These are phyloP conservation scores for Clonostachys rhizophaga DNA, from an alignment of 2,329 filamentous ascomycete species.

Conservation along the genomic window DNA sequence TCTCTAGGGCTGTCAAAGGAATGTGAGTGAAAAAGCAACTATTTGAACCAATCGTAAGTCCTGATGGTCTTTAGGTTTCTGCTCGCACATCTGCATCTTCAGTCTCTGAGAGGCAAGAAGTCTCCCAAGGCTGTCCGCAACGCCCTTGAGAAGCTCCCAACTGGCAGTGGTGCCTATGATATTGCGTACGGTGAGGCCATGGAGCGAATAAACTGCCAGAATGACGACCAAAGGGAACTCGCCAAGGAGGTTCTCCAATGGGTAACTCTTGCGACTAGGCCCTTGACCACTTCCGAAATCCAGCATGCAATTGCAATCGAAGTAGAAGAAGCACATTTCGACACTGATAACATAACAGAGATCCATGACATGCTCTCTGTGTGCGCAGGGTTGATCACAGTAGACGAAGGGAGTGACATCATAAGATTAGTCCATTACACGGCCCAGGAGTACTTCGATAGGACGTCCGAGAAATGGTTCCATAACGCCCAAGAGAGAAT, in stretches of 20 bases:
- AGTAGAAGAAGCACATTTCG: conserved; percentile 12
- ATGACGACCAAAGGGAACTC: conserved; percentile 17
- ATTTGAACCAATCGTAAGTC: no score
- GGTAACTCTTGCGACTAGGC: conserved; percentile 29
- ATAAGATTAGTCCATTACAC: conserved; percentile 40
- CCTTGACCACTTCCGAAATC: conserved; percentile 25
- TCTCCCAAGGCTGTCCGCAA: conserved; percentile 22
- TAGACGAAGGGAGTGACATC: conserved; percentile 28
- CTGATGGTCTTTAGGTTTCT: no score
- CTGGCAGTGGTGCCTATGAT: conserved; percentile 21
- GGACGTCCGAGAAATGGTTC: conserved; percentile 13
- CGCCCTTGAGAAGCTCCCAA: conserved; percentile 20
- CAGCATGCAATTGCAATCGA: conserved; percentile 36
- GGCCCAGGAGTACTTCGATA: conserved; percentile 35
- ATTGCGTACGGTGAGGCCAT: conserved; percentile 34
- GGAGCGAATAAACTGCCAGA: conserved; percentile 31
- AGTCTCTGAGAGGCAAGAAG: conserved; percentile 8
- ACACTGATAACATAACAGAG: conserved; percentile 24
- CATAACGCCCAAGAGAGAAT: conserved; percentile 18
- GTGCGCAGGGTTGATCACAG: conserved; percentile 34
- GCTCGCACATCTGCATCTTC: conserved; percentile 10
- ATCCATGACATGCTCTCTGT: conserved; percentile 24
- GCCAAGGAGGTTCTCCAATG: conserved; percentile 32
- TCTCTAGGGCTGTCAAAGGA: not conserved
- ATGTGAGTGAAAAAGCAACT: no score